Base-by-base conservation (phyloP, 371 early-diverging fungal genomes). In the Mucor mucedo region DNA sequence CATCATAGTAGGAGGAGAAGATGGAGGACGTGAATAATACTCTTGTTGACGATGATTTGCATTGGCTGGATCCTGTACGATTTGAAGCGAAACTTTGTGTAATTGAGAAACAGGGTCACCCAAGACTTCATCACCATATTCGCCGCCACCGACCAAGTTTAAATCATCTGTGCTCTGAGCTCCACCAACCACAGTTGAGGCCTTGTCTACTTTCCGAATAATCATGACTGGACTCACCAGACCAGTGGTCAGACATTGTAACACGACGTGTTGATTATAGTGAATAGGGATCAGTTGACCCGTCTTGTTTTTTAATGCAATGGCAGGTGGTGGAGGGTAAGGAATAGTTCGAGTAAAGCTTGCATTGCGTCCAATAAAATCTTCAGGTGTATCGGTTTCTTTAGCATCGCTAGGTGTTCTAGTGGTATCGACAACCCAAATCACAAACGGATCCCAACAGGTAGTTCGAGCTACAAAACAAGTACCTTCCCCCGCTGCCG, bases 61-160 rank as follows among this genome's bases (percentile, higher is more conserved):
- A 30, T 50, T 50, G 13, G 50, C 50, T 60, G 27, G 70, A 38
- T 79, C 75, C 41, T 84, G 82, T 5, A 85, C 83, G 56, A 93
- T 84, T 75, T 95, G 91, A 66, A 96, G 87, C 0, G 94, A 92
- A 4, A 95, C 87, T 77, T 94, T 94, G 80, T 96, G 95, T 47
- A 96, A 79, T 71, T 95, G 95, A 14, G 92, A 92, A 0, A 96
- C 91, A 2, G 95, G 93, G 67, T 82, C 83, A 30, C 83, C 83
- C 2, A 79, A 63, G 0, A 69, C 67, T 50, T 83, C 83, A 55
- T 83, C 80, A 14, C 79, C 82, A 29, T 65, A 74, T 63, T 81
- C 81, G 14, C 78, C 81, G n/a, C 80, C 80, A 5, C 60, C 60
- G n/a, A 63, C 40, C 87, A 84, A 68, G 88, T 85, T 3, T 85